Percentiles rank a stretch among this genome's conserved stretches.
phyloP scores from a whole-genome alignment of 2,329 filamentous ascomycete genomes.

The Aspergillus spinulosporus region DNA sequence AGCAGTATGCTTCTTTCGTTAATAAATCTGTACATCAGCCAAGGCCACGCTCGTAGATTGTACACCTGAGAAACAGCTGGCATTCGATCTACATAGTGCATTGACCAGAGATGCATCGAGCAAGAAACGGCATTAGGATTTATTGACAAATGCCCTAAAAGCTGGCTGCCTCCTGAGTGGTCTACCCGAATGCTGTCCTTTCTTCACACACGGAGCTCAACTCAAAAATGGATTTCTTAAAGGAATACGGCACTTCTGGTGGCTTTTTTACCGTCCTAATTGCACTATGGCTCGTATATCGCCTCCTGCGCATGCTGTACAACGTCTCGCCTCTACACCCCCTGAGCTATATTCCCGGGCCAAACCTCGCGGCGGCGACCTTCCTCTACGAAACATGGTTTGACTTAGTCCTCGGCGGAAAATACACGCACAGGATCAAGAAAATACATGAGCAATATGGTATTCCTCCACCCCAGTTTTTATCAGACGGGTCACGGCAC shows the following conservation, averaged over 20 bases:
- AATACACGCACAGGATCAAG: constrained; percentile 37
- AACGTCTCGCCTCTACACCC: not conserved
- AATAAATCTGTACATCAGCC: too few relatives aligned
- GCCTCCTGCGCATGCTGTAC: not conserved
- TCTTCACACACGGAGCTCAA: too few relatives aligned
- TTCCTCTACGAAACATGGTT: constrained; percentile 17
- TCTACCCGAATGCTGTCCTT: too few relatives aligned
- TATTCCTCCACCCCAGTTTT: constrained; percentile 15
- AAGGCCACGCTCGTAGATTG: too few relatives aligned
- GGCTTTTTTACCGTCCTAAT: not conserved
- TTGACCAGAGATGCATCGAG: too few relatives aligned
- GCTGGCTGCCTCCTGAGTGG: too few relatives aligned
- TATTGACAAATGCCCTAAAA: too few relatives aligned
- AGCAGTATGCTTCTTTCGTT: too few relatives aligned
- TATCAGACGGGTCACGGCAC: too few relatives aligned
- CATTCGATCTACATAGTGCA: too few relatives aligned
- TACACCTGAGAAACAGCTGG: too few relatives aligned
- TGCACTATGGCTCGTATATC: not conserved
- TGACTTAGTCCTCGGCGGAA: constrained; percentile 25
- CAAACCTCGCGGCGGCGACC: constrained; percentile 13
- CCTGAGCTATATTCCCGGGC: constrained; percentile 15
- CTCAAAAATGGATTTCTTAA: not conserved
- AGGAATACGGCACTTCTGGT: not conserved
- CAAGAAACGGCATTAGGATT: too few relatives aligned
- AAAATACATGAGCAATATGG: constrained; percentile 40